Evolutionary conservation across 306 rosid genomes (phyloP), one percentile per base, ranked within the genome.

Genomic region (Geum urbanum): DNA sequence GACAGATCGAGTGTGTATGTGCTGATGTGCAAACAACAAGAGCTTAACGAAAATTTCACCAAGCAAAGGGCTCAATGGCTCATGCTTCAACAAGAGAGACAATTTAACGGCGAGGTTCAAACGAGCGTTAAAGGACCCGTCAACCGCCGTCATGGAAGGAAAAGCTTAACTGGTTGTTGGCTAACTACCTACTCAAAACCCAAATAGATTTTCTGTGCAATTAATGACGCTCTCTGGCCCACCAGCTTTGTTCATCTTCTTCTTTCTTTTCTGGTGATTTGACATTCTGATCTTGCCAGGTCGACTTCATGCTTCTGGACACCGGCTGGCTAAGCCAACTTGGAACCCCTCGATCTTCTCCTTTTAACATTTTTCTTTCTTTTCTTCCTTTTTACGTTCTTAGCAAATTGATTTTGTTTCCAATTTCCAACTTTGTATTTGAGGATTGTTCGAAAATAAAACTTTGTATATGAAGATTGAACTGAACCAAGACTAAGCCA

Each of bases 91-190:
- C 32, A 27, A 2, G 32, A 27, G 32, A 2, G 32, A 27, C 32
- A 27, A 27, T 27, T 27, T 27, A 2, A 27, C 32, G 32, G 32
- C 32, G 32, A 27, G 32, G 32, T 27, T 32, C 37, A 32, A 32
- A 32, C 37, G 37, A 4, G 37, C 37, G 37, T 32, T 32, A 32
- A 14, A 35, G 20, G 64, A 59, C 18, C 1, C 5, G 20, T 59
- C 64, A 7, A 20, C 64, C 64, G 64, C 64, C 64, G 45, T 59
- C 22, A 45, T 45, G 20, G 64, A 59, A 35, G 20, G 64, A 59
- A 35, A 7, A 19, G 20, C 45, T 35, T 59, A 45, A 59, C 45
- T 15, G 22, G 44, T 59, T 0, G 64, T 45, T 59, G 37, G 45
- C 64, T 35, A 35, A 35, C 64, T 7, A 59, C 45, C 45, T 32